Evolutionary conservation across 2,329 filamentous ascomycete species (phyloP), one percentile per base, ranked within the genome.

Genomic region (Pseudomassariella vexata): DNA sequence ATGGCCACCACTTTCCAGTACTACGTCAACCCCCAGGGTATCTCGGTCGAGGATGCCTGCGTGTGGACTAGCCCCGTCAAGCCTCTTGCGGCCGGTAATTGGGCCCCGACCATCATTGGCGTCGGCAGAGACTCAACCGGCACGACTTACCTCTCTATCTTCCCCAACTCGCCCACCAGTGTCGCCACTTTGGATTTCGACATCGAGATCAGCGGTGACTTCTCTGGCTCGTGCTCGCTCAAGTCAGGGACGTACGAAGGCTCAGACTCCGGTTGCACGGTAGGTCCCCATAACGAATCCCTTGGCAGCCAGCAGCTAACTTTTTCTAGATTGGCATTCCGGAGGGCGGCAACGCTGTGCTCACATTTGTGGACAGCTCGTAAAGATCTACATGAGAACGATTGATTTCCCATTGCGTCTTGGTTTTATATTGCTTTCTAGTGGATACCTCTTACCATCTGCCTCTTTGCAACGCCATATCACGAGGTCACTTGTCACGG

Each of bases 21-120:
- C 74, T 98, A 98, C 57, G 75, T 96, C 63, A 96, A 96, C 75
- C 84, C 84, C 49, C 72, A 76, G 47, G 88, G 87, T 39, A 67
- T 83, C 32, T 49, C 62, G 12, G 63, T 78, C 37, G 57, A 77
- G 44, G 62, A 89, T 9, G 85, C 76, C 30, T 98, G 92, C 65
- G 62, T 73, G 37, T 96, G 92, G 92, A 57, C 56, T 44, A 70
- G 65, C 53, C n/a, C 48, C 15, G 47, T 44, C 12, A 60, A 65
- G 46, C 59, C 64, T 23, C 67, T 74, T 31, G 69, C 69, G 14
- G 66, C 77, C 37, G 79, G 92, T 45, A 95, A 98, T 76, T 95
- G 75, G 73, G 82, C 92, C 28, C 89, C 92, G 19, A 65, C 87
- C 48, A 90, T 89, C 65, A 66, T 95, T 32, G 90, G 90, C 57